Conservation (phyloP, 2,329 filamentous ascomycete genomes). For the Pyrenophora teres region DNA sequence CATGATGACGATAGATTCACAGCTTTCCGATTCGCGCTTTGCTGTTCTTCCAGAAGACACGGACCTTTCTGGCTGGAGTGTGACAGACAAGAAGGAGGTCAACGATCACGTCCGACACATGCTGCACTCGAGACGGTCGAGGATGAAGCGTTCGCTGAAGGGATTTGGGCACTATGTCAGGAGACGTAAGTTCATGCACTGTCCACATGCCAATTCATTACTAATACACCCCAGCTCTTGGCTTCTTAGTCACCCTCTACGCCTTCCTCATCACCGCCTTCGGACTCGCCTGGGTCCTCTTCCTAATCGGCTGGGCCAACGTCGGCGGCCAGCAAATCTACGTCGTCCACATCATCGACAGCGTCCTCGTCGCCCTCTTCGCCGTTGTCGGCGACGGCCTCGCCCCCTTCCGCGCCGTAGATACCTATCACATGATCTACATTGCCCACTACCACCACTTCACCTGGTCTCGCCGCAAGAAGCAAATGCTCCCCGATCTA, state of each 20-base stretch:
- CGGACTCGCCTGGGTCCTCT: slow-evolving; percentile 87
- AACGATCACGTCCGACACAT: slow-evolving; percentile 89
- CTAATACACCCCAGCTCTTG: slow-evolving; percentile 60
- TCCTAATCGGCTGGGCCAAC: slow-evolving; percentile 87
- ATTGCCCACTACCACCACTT: slow-evolving; percentile 73
- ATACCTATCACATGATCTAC: slow-evolving; percentile 87
- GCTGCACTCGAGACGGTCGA: slow-evolving; percentile 78
- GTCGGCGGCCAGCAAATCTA: slow-evolving; percentile 73
- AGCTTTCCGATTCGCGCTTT: slow-evolving; percentile 71
- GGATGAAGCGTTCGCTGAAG: slow-evolving; percentile 77
- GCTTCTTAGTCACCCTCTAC: slow-evolving; percentile 83
- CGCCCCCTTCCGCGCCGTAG: slow-evolving; percentile 73
- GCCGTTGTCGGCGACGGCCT: slow-evolving; percentile 66
- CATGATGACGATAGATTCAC: slow-evolving; percentile 67
- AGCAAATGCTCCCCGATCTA: slow-evolving; percentile 65
- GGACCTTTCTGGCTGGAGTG: slow-evolving; percentile 73
- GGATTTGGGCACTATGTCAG: slow-evolving; percentile 81
- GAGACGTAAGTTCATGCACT: slow-evolving; percentile 59
- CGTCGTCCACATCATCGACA: slow-evolving; percentile 60
- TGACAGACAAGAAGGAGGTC: slow-evolving; percentile 73
- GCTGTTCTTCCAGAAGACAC: slow-evolving; percentile 78
- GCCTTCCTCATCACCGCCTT: slow-evolving; percentile 82
- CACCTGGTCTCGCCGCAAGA: slow-evolving; percentile 68
- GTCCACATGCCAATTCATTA: neutral
- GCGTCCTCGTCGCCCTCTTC: slow-evolving; percentile 65